These are phyloP conservation scores for Pleurotus tuber-regium DNA, from an alignment of 768 basidiomycete species.

Conservation along the genomic window DNA sequence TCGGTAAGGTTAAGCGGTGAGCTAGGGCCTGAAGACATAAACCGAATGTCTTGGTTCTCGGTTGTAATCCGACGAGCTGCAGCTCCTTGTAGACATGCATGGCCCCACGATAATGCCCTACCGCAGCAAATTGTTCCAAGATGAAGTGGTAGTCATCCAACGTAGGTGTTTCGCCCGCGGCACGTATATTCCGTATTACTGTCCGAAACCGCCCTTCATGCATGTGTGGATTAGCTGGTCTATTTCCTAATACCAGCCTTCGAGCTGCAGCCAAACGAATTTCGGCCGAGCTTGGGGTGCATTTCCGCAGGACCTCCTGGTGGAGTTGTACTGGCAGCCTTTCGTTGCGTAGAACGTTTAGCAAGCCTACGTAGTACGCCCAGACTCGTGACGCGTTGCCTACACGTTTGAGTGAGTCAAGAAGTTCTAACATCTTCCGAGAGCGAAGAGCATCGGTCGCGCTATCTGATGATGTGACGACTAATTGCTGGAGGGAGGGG, in stretches of 20 bases:
- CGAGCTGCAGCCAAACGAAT: conserved; percentile 45
- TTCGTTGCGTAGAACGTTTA: conserved; percentile 44
- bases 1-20: conserved; percentile 62
- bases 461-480: not conserved
- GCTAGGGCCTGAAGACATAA: conserved; percentile 69
- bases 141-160: conserved; percentile 76
- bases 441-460: not conserved
- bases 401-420: conserved; percentile 27
- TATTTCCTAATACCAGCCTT: conserved; percentile 35
- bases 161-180: conserved; percentile 42
- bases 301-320: conserved; percentile 66
- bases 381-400: conserved; percentile 55
- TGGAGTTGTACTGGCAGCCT: conserved; percentile 63
- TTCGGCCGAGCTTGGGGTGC: conserved; percentile 45
- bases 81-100: conserved; percentile 64
- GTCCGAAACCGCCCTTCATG: conserved; percentile 68
- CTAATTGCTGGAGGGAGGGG: not conserved
- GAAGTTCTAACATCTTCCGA: conserved; percentile 25
- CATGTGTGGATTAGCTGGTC: conserved; percentile 40
- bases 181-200: conserved; percentile 69
- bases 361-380: conserved; percentile 58
- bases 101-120: conserved; percentile 65
- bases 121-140: conserved; percentile 70
- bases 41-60: conserved; percentile 55
- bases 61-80: conserved; percentile 38